Evolutionary conservation across 31 red algal species (phyloP).

Genomic region (Pterothamnion heteromorphum): DNA sequence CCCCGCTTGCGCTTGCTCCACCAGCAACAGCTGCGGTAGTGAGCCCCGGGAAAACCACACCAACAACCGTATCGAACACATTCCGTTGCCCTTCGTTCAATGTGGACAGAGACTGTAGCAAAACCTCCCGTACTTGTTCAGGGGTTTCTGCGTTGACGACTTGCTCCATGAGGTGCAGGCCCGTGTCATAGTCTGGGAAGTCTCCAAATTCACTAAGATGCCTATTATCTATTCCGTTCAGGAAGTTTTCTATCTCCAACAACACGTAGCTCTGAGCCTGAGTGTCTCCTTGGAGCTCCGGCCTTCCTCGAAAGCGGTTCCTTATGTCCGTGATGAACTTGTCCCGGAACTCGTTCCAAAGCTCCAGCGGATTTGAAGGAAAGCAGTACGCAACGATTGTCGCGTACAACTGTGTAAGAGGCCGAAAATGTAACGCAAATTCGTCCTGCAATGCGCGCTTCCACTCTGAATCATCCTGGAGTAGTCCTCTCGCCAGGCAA

Average conservation of each 20-base stretch:
- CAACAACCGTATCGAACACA: no score
- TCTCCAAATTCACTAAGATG: neutral
- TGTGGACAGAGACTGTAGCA: neutral
- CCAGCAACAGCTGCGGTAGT: no score
- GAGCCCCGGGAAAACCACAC: neutral
- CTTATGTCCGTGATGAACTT: neutral
- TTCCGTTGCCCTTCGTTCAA: no score
- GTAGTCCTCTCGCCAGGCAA: neutral
- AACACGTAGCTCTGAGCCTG: neutral
- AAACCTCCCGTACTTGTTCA: neutral
- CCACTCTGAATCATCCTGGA: constrained; percentile 23
- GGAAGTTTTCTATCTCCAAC: constrained; percentile 8
- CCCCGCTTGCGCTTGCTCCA: no score
- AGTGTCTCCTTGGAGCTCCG: neutral
- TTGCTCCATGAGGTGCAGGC: neutral
- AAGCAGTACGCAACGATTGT: neutral
- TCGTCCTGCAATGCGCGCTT: neutral
- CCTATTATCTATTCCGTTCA: neutral
- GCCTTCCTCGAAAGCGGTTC: neutral
- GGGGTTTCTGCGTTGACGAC: neutral
- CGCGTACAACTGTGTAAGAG: neutral
- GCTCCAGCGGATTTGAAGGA: neutral
- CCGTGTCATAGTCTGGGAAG: neutral
- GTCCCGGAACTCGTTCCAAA: neutral
- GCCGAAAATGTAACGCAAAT: constrained; percentile 13